Base-by-base conservation (phyloP, 2,329 filamentous ascomycete genomes). In the Colletotrichum lini region DNA sequence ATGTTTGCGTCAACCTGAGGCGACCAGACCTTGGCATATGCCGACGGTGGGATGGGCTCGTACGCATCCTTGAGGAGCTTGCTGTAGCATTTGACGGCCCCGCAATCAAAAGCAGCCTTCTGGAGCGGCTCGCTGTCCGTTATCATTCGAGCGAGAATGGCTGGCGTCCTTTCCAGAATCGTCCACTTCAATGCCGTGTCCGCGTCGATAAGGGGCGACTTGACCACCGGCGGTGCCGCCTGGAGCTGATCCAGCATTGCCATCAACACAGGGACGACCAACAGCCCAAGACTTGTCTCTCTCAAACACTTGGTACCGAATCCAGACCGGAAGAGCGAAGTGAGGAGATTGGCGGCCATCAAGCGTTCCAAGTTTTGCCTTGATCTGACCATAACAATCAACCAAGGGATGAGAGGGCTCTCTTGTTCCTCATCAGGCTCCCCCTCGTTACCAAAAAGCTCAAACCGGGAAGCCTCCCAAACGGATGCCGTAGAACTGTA, bases 121-220 rank as follows among this genome's bases (percentile, higher is more conserved):
- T 98, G 96, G 64, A 98, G 86, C 70, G 89, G 87, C 72, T 93
- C 90, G 78, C 92, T 94, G 77, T 96, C 94, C 35, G 91, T 90
- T 21, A 98, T 90, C 49, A 98, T 85, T 56, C 91, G 90, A 18
- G 94, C 94, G 65, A 98, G 85, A 13, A 97, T 88, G 1, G 90
- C 87, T 9, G 95, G 94, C 2, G 93, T 91, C 73, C 90, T 89
- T 79, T 96, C 93, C 66, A 91, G 85, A 15, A 94, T 85, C 10
- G 83, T 80, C 75, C 88, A 85, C 26, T 84, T 83, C 15, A 82
- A 76, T 15, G 84, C 81, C 40, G 78, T 80, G 40, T 80, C 76
- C 16, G 81, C 76, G 44, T 83, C 82, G 16, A 83, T 77, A 47
- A 83, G 50, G 30, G 69, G 72, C 40, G 70, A 73, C 60, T 65